Conservation (phyloP, 768 basidiomycete genomes). For the Flagelloscypha sp. region DNA sequence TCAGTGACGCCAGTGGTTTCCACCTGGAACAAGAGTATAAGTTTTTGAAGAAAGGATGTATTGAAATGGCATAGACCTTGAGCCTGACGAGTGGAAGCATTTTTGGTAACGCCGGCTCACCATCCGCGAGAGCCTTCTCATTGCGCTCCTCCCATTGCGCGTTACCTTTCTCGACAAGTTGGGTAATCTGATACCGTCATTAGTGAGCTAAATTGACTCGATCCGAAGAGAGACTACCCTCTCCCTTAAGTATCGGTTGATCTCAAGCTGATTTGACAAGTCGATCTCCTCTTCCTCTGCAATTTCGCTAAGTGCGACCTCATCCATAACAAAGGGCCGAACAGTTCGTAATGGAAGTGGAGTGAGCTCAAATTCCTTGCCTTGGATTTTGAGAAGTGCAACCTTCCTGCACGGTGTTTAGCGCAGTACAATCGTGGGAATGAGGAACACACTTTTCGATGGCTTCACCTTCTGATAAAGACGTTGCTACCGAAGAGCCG, state of each 20-base stretch:
- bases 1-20: constrained; percentile 87
- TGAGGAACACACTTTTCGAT: constrained; percentile 54
- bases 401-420: constrained; percentile 60
- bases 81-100: constrained; percentile 87
- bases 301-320: constrained; percentile 63
- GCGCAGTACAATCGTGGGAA: not conserved
- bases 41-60: constrained; percentile 1
- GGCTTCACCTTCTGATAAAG: constrained; percentile 87
- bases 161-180: constrained; percentile 72
- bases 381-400: constrained; percentile 80
- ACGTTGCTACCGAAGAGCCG: constrained; percentile 91
- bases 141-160: constrained; percentile 72
- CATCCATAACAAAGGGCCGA: constrained; percentile 88
- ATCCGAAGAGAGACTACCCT: constrained; percentile 30
- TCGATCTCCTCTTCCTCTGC: constrained; percentile 74
- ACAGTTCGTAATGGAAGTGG: constrained; percentile 87
- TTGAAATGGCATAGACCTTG: constrained; percentile 41
- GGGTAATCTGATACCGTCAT: constrained; percentile 52
- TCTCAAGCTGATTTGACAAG: constrained; percentile 72
- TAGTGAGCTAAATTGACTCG: not conserved
- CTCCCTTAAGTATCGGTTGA: constrained; percentile 69
- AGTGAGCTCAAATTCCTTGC: constrained; percentile 77
- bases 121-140: constrained; percentile 46
- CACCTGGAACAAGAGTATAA: constrained; percentile 36
- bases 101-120: constrained; percentile 49